Conservation (phyloP, 805 yeast genomes). For the Metschnikowia cubensis region DNA sequence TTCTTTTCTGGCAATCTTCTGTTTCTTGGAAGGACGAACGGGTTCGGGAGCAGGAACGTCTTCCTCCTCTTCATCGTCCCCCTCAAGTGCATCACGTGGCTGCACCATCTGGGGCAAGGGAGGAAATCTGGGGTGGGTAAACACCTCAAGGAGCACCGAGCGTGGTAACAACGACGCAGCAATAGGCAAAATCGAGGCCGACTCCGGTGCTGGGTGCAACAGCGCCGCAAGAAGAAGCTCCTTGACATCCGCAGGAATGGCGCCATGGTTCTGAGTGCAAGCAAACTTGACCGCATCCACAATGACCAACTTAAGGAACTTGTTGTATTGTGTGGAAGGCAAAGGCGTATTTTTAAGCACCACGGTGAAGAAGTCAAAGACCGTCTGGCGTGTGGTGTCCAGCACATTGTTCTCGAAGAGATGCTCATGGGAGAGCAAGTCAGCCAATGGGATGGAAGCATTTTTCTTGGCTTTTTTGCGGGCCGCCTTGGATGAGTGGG, state of each 20-base stretch:
- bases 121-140: conserved; percentile 78
- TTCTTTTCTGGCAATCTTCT: neutral
- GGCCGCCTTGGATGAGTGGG: conserved; percentile 16
- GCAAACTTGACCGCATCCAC: conserved; percentile 33
- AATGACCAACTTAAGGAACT: conserved; percentile 41
- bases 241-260: conserved; percentile 31
- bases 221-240: conserved; percentile 49
- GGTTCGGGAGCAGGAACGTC: neutral
- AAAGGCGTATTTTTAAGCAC: conserved; percentile 48
- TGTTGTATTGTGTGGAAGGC: conserved; percentile 60
- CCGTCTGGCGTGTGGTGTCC: conserved; percentile 24
- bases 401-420: conserved; percentile 47
- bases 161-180: conserved; percentile 49
- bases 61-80: conserved; percentile 9
- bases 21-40: neutral
- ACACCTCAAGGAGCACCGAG: conserved; percentile 51
- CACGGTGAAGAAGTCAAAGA: conserved; percentile 46
- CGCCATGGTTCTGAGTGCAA: conserved; percentile 20
- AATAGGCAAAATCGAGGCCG: conserved; percentile 67
- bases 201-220: conserved; percentile 63
- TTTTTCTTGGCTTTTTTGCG: conserved; percentile 40
- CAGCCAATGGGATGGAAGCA: conserved; percentile 54
- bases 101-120: conserved; percentile 21
- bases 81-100: conserved; percentile 2
- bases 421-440: conserved; percentile 61